Base-by-base conservation (phyloP, 805 yeast genomes). In the Saccharomyces paradoxus region DNA sequence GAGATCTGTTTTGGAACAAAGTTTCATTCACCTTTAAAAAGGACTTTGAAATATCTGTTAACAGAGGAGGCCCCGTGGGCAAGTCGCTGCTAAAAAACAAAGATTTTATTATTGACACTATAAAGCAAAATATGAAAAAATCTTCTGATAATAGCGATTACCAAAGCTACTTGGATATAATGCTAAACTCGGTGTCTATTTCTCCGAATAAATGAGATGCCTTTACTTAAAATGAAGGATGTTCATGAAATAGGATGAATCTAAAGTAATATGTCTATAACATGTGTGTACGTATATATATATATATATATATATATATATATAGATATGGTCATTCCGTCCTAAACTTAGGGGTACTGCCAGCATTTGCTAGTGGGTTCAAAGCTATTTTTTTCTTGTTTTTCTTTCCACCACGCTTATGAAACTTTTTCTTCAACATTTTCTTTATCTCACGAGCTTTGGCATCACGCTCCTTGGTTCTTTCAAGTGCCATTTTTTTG, bases 321-420 rank as follows among this genome's bases (percentile, higher is more conserved):
- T 41, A 41, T 14, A 10, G 21, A 17, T 29, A 6, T 27, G 31
- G 10, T 28, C 50, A 60, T 48, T 59, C 60, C 1, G 61, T 56
- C 52, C 59, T 60, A 32, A 60, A 54, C 44, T 30, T 56, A 24
- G 63, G 59, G 28, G 37, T 53, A 8, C 44, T 37, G 31, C 59
- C 63, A 26, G 64, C 62, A 53, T 60, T 53, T 6, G 58, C 60
- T 21, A 57, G 57, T n/a, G 65, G 65, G 48, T 57, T 62, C 13
- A 53, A 6, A 10, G 55, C 32, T 50, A 51, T 52, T 50, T 59
- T 59, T 56, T 63, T 64, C 46, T 67, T 68, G 50, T 69, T 69
- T 55, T 69, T 68, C 52, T 68, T 69, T 26, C 74, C 74, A 53
- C 74, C 74, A 53, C 74, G 66, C 53, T 65, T 68, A 52, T 65